phyloP scores from a whole-genome alignment of 1,284 basidiomycete genomes.

The Rhizopogon parksii region DNA sequence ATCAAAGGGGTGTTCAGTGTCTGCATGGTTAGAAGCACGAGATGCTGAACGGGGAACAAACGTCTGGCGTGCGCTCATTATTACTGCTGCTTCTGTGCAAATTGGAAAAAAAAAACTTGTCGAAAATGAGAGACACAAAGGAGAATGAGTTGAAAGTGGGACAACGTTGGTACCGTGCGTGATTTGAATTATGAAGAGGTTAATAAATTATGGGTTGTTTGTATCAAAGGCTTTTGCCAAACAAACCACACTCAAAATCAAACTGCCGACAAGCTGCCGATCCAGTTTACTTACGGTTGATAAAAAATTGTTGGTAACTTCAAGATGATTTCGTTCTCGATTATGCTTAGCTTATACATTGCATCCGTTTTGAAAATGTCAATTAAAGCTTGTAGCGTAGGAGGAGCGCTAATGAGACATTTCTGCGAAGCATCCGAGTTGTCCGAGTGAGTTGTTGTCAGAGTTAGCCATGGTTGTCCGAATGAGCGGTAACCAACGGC shows the following conservation, averaged over 20 bases:
- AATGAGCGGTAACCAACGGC: background rate
- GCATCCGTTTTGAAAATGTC: too few relatives aligned
- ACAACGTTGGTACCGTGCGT: too few relatives aligned
- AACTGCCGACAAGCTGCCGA: too few relatives aligned
- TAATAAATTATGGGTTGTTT: background rate
- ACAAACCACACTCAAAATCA: background rate
- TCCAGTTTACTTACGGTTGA: too few relatives aligned
- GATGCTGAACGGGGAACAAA: conserved; percentile 5
- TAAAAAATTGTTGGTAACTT: too few relatives aligned
- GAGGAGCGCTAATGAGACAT: too few relatives aligned
- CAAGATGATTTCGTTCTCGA: too few relatives aligned
- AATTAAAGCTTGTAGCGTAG: too few relatives aligned
- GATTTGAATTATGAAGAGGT: too few relatives aligned
- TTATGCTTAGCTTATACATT: too few relatives aligned
- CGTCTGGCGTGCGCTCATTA: conserved; percentile 1
- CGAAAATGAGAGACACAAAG: background rate
- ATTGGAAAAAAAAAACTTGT: background rate
- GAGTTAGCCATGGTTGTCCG: background rate
- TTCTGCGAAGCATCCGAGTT: background rate
- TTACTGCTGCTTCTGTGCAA: background rate
- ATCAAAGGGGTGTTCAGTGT: background rate
- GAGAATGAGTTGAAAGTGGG: background rate
- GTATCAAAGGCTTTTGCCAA: conserved; percentile 3
- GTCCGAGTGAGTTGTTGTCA: background rate
- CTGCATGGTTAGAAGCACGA: conserved; percentile 2